phyloP scores from a whole-genome alignment of 352 stramenopile genomes.

The Pythium sp. region DNA sequence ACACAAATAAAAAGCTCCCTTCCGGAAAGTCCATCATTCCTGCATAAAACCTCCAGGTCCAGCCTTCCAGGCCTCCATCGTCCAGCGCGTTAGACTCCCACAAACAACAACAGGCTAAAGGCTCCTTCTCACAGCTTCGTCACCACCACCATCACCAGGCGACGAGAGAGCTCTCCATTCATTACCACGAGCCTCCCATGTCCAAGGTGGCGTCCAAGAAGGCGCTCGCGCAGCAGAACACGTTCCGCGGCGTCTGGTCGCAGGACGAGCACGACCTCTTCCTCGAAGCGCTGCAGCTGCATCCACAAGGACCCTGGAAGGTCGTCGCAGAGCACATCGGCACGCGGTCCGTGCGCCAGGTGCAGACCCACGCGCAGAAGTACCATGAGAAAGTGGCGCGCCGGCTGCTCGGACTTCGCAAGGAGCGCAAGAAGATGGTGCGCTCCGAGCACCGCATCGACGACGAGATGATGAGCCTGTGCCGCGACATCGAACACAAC shows the following conservation, averaged over 20 bases:
- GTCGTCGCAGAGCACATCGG: constrained; percentile 43
- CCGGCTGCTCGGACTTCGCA: constrained; percentile 40
- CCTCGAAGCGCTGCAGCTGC: constrained; percentile 46
- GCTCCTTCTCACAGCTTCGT: constrained; percentile 1
- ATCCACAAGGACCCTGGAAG: constrained; percentile 52
- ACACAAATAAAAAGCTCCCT: neutral
- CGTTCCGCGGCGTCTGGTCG: constrained; percentile 36
- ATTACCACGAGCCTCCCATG: neutral
- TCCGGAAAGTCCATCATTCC: neutral
- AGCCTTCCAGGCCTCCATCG: neutral
- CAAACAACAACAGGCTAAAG: neutral
- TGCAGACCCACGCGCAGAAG: constrained; percentile 65
- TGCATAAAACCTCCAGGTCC: neutral
- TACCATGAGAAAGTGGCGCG: constrained; percentile 58
- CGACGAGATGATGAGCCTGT: constrained; percentile 27
- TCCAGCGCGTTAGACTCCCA: neutral
- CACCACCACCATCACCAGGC: neutral
- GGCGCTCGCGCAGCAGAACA: constrained; percentile 7
- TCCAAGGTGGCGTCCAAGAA: neutral
- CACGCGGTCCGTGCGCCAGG: constrained; percentile 53
- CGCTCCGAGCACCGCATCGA: constrained; percentile 54
- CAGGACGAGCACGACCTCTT: constrained; percentile 63
- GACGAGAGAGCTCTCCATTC: neutral
- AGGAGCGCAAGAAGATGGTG: constrained; percentile 36
- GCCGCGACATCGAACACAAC: constrained; percentile 11